Evolutionary conservation across 345 rosid species (phyloP).

Genomic region (Moricandia moricandioides): DNA sequence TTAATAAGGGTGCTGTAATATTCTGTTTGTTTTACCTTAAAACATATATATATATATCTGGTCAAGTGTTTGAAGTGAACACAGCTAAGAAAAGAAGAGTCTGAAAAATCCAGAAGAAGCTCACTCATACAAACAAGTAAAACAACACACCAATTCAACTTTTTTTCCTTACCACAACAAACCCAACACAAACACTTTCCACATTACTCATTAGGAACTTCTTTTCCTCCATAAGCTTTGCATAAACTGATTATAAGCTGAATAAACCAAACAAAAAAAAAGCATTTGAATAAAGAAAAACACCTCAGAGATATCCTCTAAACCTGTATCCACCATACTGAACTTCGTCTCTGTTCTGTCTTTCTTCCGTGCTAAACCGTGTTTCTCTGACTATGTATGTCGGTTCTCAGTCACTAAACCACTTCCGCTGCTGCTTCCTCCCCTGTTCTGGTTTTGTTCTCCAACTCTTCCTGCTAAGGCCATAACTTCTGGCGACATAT

Average conservation of each 20-base stretch:
- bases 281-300: conserved; percentile 2
- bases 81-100: conserved; percentile 19
- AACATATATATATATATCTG: background rate
- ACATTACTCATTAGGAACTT: conserved; percentile 31
- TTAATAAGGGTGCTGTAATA: too few species aligned
- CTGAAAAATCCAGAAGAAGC: conserved; percentile 37
- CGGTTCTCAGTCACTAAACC: conserved; percentile 52
- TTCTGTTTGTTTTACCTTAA: background rate
- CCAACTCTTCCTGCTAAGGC: conserved; percentile 91
- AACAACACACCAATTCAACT: conserved; percentile 46
- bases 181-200: conserved; percentile 33
- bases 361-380: conserved; percentile 29
- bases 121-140: conserved; percentile 38
- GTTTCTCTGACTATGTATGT: conserved; percentile 40
- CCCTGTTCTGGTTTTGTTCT: conserved; percentile 62
- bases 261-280: conserved; percentile 16
- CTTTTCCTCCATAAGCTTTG: conserved; percentile 18
- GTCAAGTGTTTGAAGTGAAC: conserved; percentile 20
- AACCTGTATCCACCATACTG: conserved; percentile 32
- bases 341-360: conserved; percentile 3
- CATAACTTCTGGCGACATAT: conserved; percentile 78
- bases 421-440: conserved; percentile 59
- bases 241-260: conserved; percentile 26
- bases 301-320: conserved; percentile 14
- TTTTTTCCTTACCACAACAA: conserved; percentile 31